Percentiles rank a stretch among this genome's conserved stretches.
phyloP scores from a whole-genome alignment of 73 alveolate genomes.

The Tetrahymena thermophila region DNA sequence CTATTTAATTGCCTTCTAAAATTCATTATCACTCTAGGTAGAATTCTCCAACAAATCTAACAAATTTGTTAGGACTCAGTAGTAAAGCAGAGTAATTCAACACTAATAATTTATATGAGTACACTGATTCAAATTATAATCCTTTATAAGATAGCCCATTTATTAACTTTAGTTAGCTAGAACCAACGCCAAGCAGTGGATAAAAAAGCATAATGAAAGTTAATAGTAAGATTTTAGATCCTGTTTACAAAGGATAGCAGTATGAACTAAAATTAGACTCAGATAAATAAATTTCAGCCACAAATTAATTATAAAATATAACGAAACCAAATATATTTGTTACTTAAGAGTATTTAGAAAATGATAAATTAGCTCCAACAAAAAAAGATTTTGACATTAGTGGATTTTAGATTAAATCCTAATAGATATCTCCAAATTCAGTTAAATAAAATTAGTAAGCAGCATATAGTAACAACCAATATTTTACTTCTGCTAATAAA shows the following conservation, averaged over 20 bases:
- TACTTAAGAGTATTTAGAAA: not conserved
- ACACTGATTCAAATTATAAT: not conserved
- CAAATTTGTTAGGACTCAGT: not conserved
- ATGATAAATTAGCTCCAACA: not conserved
- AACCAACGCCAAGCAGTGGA: not conserved
- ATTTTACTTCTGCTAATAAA: not conserved
- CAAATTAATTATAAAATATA: not conserved
- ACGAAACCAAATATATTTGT: not conserved
- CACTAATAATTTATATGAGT: not conserved
- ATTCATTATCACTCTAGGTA: not conserved
- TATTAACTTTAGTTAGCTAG: not conserved
- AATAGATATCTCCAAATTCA: not conserved
- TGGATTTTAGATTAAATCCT: not conserved
- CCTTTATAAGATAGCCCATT: not conserved
- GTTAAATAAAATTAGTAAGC: not conserved
- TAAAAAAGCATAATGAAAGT: not conserved
- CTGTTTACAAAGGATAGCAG: not conserved
- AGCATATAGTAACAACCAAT: not conserved
- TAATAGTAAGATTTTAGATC: not conserved
- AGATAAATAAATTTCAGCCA: not conserved
- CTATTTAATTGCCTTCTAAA: not conserved
- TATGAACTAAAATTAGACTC: not conserved
- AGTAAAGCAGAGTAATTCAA: not conserved
- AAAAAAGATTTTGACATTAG: not conserved
- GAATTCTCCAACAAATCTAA: not conserved